A percentile compares a stretch with the other conserved stretches of the same genome.
Conservation (phyloP, 768 basidiomycete species). For the Suillus paluster region DNA sequence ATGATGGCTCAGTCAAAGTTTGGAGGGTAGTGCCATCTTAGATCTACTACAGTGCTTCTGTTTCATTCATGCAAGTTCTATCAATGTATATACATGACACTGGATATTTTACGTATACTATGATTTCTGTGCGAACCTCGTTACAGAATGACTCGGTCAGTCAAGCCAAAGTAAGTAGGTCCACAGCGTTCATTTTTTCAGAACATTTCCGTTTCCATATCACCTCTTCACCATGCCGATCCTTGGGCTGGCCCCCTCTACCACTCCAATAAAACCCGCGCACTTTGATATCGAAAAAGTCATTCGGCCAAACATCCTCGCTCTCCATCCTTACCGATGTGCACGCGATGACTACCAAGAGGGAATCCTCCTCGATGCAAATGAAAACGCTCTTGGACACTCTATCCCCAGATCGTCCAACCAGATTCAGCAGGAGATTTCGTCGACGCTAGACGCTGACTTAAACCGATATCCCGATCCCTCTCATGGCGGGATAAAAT, state of each 20-base stretch:
- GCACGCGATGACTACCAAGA: slow-evolving; percentile 94
- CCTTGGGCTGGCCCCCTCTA: slow-evolving; percentile 57
- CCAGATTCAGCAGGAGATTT: slow-evolving; percentile 38
- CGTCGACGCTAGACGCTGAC: slow-evolving; percentile 48
- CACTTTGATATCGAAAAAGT: slow-evolving; percentile 87
- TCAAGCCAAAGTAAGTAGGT: neutral
- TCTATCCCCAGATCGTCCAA: slow-evolving; percentile 56
- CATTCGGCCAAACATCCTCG: slow-evolving; percentile 92
- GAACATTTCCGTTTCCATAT: neutral
- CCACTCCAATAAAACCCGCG: slow-evolving; percentile 54
- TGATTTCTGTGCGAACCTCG: neutral
- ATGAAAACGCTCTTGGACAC: slow-evolving; percentile 95
- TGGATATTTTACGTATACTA: neutral
- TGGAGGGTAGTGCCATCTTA: slow-evolving; percentile 56
- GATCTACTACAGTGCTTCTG: neutral
- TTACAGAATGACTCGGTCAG: slow-evolving; percentile 3
- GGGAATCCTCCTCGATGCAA: slow-evolving; percentile 94
- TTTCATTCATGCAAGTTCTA: neutral
- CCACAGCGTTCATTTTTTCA: neutral
- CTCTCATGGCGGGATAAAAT: slow-evolving; percentile 79
- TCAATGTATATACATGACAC: neutral
- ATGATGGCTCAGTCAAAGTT: slow-evolving; percentile 82
- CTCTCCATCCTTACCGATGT: slow-evolving; percentile 91
- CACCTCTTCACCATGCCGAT: slow-evolving; percentile 57
- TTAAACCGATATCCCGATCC: slow-evolving; percentile 96